Percentiles rank a stretch among this genome's conserved stretches.
Conservation (phyloP, 208 protist genomes). For the Leishmania martiniquensis region DNA sequence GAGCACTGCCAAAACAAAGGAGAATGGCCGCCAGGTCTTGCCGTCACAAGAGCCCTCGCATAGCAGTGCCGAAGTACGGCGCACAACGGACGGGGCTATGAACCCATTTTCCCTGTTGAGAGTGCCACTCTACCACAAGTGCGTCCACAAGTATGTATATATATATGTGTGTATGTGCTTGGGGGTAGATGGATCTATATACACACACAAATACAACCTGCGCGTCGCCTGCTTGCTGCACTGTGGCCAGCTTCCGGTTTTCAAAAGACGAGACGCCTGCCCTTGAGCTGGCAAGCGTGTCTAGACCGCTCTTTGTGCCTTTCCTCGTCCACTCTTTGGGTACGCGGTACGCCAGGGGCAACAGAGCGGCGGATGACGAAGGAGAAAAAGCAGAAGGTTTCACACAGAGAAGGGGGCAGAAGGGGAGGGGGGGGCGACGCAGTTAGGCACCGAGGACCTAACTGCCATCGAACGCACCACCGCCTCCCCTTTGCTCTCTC, state of each 20-base stretch:
- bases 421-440: background rate
- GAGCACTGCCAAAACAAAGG: background rate
- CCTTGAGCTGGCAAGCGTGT: background rate
- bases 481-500: no score
- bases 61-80: background rate
- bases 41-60: background rate
- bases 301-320: background rate
- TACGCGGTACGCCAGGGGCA: background rate
- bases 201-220: background rate
- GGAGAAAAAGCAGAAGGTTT: background rate
- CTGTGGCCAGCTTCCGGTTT: background rate
- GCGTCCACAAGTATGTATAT: background rate
- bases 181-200: no score
- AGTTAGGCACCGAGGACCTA: background rate
- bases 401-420: no score
- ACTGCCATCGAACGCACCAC: background rate
- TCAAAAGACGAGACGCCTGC: background rate
- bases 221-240: background rate
- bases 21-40: background rate
- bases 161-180: no score
- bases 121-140: background rate
- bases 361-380: background rate
- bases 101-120: background rate
- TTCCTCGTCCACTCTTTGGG: background rate
- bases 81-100: background rate